Percentiles rank a stretch among this genome's conserved stretches.
These are phyloP conservation scores for Carpinus viminea DNA, from an alignment of 306 rosid genomes.

Conservation along the genomic window DNA sequence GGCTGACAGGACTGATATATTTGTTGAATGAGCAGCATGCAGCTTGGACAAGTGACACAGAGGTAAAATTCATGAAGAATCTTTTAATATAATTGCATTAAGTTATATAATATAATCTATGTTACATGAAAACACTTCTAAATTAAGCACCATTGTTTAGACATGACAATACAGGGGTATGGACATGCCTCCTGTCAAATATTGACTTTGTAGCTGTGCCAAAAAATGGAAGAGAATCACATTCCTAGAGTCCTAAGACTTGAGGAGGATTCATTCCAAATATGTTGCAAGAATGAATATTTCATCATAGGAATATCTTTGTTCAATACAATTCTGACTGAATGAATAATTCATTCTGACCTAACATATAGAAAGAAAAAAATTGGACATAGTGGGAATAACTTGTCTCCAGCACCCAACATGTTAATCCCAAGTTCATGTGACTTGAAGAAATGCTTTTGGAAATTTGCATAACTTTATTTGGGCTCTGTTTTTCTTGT, in stretches of 20 bases:
- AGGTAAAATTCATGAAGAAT: slow-evolving; percentile 53
- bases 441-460: background rate
- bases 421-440: background rate
- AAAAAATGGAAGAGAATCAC: slow-evolving; percentile 9
- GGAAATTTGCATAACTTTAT: background rate
- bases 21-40: slow-evolving; percentile 91
- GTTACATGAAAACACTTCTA: background rate
- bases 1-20: slow-evolving; percentile 88
- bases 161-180: background rate
- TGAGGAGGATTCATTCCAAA: background rate
- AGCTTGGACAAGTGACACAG: slow-evolving; percentile 55
- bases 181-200: slow-evolving; percentile 9
- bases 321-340: background rate
- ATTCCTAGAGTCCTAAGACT: slow-evolving; percentile 10
- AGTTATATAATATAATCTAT: slow-evolving; percentile 16
- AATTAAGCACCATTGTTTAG: background rate
- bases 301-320: background rate
- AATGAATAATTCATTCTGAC: background rate
- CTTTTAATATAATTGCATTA: slow-evolving; percentile 16
- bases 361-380: background rate
- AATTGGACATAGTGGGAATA: background rate
- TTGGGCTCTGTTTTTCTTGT: background rate
- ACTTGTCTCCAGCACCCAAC: background rate
- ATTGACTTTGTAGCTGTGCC: background rate
- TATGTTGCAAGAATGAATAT: background rate